A percentile compares a stretch with the other conserved stretches of the same genome.
Evolutionary conservation across 2,329 filamentous ascomycete genomes (phyloP).

Genomic region (Fusarium hostae): DNA sequence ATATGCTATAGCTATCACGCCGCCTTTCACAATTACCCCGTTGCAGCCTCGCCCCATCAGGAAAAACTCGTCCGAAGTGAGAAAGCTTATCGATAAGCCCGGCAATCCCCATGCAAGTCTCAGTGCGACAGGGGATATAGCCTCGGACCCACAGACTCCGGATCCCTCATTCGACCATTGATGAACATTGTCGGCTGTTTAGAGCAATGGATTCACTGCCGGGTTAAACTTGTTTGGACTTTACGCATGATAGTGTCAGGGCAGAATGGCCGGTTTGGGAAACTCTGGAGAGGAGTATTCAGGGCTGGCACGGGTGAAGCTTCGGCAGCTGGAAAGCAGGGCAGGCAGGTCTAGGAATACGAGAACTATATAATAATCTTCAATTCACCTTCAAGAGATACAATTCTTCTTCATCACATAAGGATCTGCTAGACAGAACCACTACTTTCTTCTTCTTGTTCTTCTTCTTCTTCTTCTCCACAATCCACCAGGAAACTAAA

Average conservation of each 20-base stretch:
- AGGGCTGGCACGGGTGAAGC: neutral
- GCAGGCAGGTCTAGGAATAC: neutral
- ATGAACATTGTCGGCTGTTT: neutral
- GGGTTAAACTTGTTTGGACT: conserved; percentile 2
- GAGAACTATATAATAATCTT: neutral
- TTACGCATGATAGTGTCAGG: neutral
- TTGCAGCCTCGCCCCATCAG: neutral
- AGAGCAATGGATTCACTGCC: neutral
- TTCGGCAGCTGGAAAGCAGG: neutral
- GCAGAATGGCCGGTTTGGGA: neutral
- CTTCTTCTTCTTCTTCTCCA: neutral
- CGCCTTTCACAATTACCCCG: neutral
- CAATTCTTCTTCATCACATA: neutral
- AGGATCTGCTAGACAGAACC: conserved; percentile 27
- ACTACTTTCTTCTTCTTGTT: neutral
- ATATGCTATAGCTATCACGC: neutral
- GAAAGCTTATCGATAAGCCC: neutral
- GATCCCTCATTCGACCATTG: conserved; percentile 4
- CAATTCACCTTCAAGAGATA: neutral
- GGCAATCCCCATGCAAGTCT: conserved; percentile 2
- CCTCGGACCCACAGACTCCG: conserved; percentile 19
- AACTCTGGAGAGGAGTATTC: neutral
- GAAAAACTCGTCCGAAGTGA: neutral
- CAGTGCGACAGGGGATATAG: neutral
- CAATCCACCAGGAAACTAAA: neutral